phyloP scores from a whole-genome alignment of 495 filamentous ascomycete genomes.

The Hyaloscypha bicolor region DNA sequence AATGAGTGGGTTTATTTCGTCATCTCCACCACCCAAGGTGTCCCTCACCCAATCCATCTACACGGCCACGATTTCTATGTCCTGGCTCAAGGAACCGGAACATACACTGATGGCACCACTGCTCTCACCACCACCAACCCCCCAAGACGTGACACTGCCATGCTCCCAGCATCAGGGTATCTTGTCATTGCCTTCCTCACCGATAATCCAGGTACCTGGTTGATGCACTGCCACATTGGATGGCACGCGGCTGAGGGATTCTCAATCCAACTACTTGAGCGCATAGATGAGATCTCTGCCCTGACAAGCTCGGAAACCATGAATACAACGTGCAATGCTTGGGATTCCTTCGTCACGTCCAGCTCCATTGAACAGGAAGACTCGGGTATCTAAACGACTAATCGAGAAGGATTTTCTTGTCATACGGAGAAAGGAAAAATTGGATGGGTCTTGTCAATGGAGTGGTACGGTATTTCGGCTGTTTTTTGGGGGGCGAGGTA shows the following conservation, averaged over 20 bases:
- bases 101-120: constrained; percentile 28
- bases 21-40: constrained; percentile 53
- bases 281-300: constrained; percentile 41
- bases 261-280: constrained; percentile 57
- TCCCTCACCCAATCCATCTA: constrained; percentile 63
- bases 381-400: too few relatives aligned
- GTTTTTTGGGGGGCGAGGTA: too few relatives aligned
- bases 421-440: too few relatives aligned
- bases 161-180: constrained; percentile 50
- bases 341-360: constrained; percentile 20
- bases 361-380: too few relatives aligned
- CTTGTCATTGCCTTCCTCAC: constrained; percentile 51
- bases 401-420: too few relatives aligned
- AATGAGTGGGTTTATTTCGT: constrained; percentile 43
- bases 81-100: constrained; percentile 47
- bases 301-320: constrained; percentile 36
- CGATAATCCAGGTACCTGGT: constrained; percentile 49
- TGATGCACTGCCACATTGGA: constrained; percentile 53
- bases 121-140: constrained; percentile 47
- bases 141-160: constrained; percentile 56
- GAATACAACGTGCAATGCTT: constrained; percentile 37
- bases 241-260: constrained; percentile 62
- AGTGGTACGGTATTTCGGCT: too few relatives aligned
- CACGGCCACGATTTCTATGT: constrained; percentile 37
- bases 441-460: too few relatives aligned